phyloP scores from a whole-genome alignment of 257 asterid species.

The Echites panduratus region DNA sequence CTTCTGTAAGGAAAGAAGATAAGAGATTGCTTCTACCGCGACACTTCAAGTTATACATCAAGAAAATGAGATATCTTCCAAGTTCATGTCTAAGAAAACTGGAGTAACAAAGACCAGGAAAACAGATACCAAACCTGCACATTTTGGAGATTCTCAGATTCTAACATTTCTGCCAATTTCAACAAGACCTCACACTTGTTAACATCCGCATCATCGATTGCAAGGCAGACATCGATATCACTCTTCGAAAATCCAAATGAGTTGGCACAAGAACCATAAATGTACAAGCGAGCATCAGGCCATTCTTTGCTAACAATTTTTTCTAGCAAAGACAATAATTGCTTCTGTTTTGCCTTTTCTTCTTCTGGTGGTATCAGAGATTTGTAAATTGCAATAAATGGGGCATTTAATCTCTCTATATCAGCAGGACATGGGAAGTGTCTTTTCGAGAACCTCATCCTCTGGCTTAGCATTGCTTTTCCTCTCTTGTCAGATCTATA shows the following conservation, averaged over 20 bases:
- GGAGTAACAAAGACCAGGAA: background rate
- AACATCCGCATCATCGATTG: constrained; percentile 44
- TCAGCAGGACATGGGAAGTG: constrained; percentile 51
- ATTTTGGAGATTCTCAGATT: constrained; percentile 65
- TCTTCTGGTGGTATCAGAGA: constrained; percentile 86
- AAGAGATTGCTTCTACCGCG: background rate
- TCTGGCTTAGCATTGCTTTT: constrained; percentile 59
- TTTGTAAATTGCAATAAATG: constrained; percentile 53
- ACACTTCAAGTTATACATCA: background rate
- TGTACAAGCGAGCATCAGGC: constrained; percentile 74
- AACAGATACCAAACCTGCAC: constrained; percentile 66
- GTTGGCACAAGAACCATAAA: constrained; percentile 96
- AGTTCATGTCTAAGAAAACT: background rate
- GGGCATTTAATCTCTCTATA: constrained; percentile 40
- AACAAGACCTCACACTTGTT: constrained; percentile 69
- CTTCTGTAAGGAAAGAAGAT: background rate
- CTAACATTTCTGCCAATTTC: constrained; percentile 77
- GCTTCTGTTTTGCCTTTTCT: constrained; percentile 81
- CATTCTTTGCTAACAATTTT: constrained; percentile 64
- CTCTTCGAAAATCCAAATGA: constrained; percentile 93
- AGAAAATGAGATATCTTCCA: background rate
- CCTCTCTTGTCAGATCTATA: constrained; percentile 88
- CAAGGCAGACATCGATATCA: constrained; percentile 86
- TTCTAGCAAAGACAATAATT: constrained; percentile 55
- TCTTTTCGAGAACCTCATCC: constrained; percentile 57